Percentiles rank a stretch among this genome's conserved stretches.
phyloP scores from a whole-genome alignment of 768 basidiomycete species.

The Collybia mongolica region DNA sequence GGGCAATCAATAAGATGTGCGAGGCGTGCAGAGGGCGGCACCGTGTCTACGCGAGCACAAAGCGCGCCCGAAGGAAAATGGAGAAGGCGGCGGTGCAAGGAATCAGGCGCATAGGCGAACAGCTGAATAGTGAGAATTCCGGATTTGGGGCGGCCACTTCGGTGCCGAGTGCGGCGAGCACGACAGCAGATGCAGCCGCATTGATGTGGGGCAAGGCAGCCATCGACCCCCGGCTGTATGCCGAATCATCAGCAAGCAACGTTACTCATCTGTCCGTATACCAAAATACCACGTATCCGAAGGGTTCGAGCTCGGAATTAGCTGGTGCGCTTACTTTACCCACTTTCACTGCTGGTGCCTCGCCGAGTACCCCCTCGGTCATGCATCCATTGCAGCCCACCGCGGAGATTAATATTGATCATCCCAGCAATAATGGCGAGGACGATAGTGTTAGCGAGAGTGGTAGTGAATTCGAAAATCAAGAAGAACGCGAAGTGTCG shows the following conservation, averaged over 20 bases:
- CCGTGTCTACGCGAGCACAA: conserved; percentile 49
- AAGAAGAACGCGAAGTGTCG: conserved; percentile 9
- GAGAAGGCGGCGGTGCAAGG: conserved; percentile 42
- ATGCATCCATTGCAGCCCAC: background rate
- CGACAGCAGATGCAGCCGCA: background rate
- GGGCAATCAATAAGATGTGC: conserved; percentile 46
- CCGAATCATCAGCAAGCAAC: background rate
- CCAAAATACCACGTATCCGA: background rate
- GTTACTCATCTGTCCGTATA: background rate
- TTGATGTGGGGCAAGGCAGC: conserved; percentile 10
- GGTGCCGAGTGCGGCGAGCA: background rate
- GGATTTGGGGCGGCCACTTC: background rate
- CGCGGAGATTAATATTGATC: background rate
- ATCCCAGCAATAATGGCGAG: background rate
- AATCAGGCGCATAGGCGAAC: conserved; percentile 1
- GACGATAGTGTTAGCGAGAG: background rate
- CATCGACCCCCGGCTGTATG: conserved; percentile 18
- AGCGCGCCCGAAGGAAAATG: conserved; percentile 46
- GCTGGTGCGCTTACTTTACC: conserved; percentile 47
- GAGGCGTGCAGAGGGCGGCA: conserved; percentile 48
- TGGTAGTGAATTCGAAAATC: background rate
- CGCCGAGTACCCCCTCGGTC: too few species aligned
- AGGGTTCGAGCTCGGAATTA: conserved; percentile 38
- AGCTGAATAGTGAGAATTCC: background rate
- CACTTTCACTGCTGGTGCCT: background rate